Evolutionary conservation across 2,329 filamentous ascomycete genomes (phyloP).

Genomic region (Phialocephala subalpina): DNA sequence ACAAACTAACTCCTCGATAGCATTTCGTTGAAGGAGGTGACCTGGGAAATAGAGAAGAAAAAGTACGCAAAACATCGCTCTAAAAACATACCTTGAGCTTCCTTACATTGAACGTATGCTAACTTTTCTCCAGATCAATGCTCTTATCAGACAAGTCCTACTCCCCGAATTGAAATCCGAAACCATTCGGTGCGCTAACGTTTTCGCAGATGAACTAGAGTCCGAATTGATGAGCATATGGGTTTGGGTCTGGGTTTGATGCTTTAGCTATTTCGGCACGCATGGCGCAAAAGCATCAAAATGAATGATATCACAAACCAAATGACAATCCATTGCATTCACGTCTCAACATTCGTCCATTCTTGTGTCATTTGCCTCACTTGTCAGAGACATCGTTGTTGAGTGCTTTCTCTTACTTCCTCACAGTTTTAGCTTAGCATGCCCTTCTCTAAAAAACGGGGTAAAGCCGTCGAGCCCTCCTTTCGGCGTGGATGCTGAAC

Average conservation of each 20-base stretch:
- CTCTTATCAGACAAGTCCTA: not conserved
- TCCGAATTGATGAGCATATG: slow-evolving; percentile 19
- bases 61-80: not conserved
- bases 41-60: slow-evolving; percentile 68
- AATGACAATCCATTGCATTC: not conserved
- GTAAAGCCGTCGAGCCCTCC: too few relatives aligned
- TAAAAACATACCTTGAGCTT: too few relatives aligned
- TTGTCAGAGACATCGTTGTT: too few relatives aligned
- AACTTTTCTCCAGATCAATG: slow-evolving; percentile 1
- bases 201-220: slow-evolving; percentile 97
- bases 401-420: too few relatives aligned
- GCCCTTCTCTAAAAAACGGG: too few relatives aligned
- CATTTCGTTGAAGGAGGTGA: slow-evolving; percentile 76
- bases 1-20: slow-evolving; percentile 57
- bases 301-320: slow-evolving; percentile 29
- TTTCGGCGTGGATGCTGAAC: too few relatives aligned
- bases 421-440: too few relatives aligned
- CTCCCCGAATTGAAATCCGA: not conserved
- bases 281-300: slow-evolving; percentile 28
- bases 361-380: not conserved
- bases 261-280: slow-evolving; percentile 26
- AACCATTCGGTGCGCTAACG: slow-evolving; percentile 46
- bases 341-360: not conserved
- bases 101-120: not conserved
- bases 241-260: slow-evolving; percentile 19